Conservation (phyloP, 225 moss, liverwort and hornwort genomes). For the Physcomitrium patens region DNA sequence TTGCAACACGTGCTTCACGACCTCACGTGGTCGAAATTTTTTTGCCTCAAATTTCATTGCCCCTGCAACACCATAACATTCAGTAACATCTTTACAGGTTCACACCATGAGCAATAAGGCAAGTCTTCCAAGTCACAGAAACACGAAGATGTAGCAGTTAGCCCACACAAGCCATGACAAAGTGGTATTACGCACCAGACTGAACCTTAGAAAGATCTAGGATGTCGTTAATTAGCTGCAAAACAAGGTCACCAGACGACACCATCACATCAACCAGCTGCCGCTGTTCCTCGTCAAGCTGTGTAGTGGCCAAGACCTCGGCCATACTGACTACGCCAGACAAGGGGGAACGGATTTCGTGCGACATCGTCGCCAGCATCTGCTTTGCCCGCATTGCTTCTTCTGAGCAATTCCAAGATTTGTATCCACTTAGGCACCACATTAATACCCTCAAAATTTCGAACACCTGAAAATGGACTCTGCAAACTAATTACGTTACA, state of each 20-base stretch:
- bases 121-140: not conserved
- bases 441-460: not conserved
- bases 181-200: slow-evolving; percentile 60
- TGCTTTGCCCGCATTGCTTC: slow-evolving; percentile 92
- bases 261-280: slow-evolving; percentile 85
- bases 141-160: not conserved
- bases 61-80: slow-evolving; percentile 49
- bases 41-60: slow-evolving; percentile 85
- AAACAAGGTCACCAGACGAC: slow-evolving; percentile 86
- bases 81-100: slow-evolving; percentile 12
- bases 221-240: slow-evolving; percentile 88
- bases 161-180: slow-evolving; percentile 1
- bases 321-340: slow-evolving; percentile 90
- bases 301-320: slow-evolving; percentile 77
- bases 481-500: not conserved
- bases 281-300: slow-evolving; percentile 82
- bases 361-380: slow-evolving; percentile 92
- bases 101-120: not conserved
- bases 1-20: slow-evolving; percentile 85
- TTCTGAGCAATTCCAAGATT: slow-evolving; percentile 48
- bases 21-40: slow-evolving; percentile 76
- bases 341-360: slow-evolving; percentile 88
- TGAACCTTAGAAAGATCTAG: slow-evolving; percentile 89
- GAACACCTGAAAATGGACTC: too few relatives aligned
- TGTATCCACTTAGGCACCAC: not conserved